These are phyloP conservation scores for Carallia brachiata DNA, from an alignment of 345 rosid species.

Conservation along the genomic window DNA sequence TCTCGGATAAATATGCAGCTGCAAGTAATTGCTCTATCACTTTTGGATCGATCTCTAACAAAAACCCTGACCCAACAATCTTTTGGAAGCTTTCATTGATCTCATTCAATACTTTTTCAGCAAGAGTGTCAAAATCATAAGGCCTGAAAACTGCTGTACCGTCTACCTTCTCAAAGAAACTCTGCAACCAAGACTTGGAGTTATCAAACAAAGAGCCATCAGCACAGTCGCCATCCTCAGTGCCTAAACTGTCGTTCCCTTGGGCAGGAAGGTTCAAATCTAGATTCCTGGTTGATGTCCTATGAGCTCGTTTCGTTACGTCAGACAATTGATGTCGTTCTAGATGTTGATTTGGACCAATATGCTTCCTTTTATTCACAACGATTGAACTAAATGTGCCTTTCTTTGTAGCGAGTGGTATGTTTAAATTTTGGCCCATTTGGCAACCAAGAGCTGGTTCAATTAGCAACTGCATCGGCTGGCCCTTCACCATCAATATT, in stretches of 20 bases:
- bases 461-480: slow-evolving; percentile 47
- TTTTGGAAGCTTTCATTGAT: slow-evolving; percentile 35
- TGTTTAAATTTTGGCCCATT: slow-evolving; percentile 7
- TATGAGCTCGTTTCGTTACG: slow-evolving; percentile 28
- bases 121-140: slow-evolving; percentile 54
- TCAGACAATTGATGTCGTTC: slow-evolving; percentile 31
- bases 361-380: slow-evolving; percentile 53
- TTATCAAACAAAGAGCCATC: slow-evolving; percentile 38
- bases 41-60: slow-evolving; percentile 48
- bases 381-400: slow-evolving; percentile 9
- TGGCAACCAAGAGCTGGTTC: slow-evolving; percentile 22
- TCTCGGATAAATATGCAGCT: slow-evolving; percentile 50
- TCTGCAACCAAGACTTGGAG: slow-evolving; percentile 55
- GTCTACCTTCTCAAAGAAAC: slow-evolving; percentile 48
- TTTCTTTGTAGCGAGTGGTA: slow-evolving; percentile 1
- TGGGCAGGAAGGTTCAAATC: slow-evolving; percentile 70
- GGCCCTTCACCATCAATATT: slow-evolving; percentile 43
- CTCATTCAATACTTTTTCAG: slow-evolving; percentile 33
- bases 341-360: slow-evolving; percentile 24
- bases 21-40: slow-evolving; percentile 48
- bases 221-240: slow-evolving; percentile 22
- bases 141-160: slow-evolving; percentile 52
- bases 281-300: slow-evolving; percentile 38
- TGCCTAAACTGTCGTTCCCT: slow-evolving; percentile 21
- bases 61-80: slow-evolving; percentile 37